phyloP scores from a whole-genome alignment of 1,284 basidiomycete species.

The Hemileia vastatrix region DNA sequence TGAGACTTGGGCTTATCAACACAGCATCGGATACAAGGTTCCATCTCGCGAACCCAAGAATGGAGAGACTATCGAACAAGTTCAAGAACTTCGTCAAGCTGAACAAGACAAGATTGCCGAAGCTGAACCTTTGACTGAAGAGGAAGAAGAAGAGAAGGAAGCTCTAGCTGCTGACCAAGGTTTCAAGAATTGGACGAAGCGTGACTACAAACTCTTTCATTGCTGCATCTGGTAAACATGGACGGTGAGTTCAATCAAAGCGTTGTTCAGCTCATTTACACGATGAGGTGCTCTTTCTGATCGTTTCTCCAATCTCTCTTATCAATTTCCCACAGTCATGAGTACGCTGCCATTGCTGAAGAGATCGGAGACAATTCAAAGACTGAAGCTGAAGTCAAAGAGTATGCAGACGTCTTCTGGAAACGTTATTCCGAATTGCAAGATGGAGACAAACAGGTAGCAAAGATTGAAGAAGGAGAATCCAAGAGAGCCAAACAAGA shows the following conservation, averaged over 20 bases:
- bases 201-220: slow-evolving; percentile 90
- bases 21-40: neutral
- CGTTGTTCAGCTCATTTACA: too few species aligned
- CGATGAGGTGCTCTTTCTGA: too few species aligned
- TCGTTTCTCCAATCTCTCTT: too few species aligned
- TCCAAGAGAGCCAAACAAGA: slow-evolving; percentile 35
- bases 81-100: slow-evolving; percentile 69
- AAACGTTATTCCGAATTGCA: slow-evolving; percentile 64
- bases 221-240: slow-evolving; percentile 70
- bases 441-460: slow-evolving; percentile 33
- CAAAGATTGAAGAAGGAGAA: slow-evolving; percentile 42
- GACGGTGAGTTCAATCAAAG: slow-evolving; percentile 54
- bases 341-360: slow-evolving; percentile 63
- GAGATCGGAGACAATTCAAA: slow-evolving; percentile 74
- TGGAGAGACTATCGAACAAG: slow-evolving; percentile 65
- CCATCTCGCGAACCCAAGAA: slow-evolving; percentile 57
- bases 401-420: slow-evolving; percentile 77
- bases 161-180: slow-evolving; percentile 59
- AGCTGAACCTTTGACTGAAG: slow-evolving; percentile 82
- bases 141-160: slow-evolving; percentile 70
- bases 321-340: slow-evolving; percentile 55
- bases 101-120: slow-evolving; percentile 70
- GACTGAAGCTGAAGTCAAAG: slow-evolving; percentile 64
- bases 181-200: slow-evolving; percentile 78
- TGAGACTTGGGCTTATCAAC: slow-evolving; percentile 68